These are phyloP conservation scores for Sclerotiophoma versabilis DNA, from an alignment of 2,329 filamentous ascomycete species.

Conservation along the genomic window DNA sequence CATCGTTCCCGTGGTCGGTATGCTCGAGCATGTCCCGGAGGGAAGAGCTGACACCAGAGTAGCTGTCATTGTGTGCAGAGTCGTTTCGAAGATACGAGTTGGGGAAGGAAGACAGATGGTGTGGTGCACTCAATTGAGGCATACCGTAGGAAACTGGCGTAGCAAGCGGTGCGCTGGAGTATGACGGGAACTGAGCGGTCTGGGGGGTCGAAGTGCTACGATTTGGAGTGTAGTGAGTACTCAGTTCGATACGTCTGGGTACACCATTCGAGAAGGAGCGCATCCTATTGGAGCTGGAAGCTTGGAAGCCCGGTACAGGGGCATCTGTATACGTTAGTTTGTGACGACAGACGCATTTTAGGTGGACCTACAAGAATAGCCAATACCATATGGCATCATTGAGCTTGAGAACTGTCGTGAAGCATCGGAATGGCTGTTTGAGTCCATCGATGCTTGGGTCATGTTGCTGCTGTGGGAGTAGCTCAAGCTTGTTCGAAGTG, in stretches of 20 bases:
- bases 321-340: conserved; percentile 41
- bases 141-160: conserved; percentile 47
- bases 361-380: conserved; percentile 45
- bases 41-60: conserved; percentile 44
- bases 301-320: conserved; percentile 51
- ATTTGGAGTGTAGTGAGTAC: conserved; percentile 48
- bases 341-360: not conserved
- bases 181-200: conserved; percentile 51
- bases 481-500: conserved; percentile 56
- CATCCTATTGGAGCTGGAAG: conserved; percentile 47
- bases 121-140: conserved; percentile 50
- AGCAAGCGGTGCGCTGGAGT: conserved; percentile 49
- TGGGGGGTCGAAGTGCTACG: conserved; percentile 48
- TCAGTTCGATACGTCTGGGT: conserved; percentile 51
- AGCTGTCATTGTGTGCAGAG: conserved; percentile 44
- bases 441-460: conserved; percentile 35
- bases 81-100: conserved; percentile 50
- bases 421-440: conserved; percentile 32
- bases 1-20: conserved; percentile 40
- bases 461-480: conserved; percentile 44
- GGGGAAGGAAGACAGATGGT: conserved; percentile 48
- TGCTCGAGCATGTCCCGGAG: conserved; percentile 47
- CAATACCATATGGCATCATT: conserved; percentile 50
- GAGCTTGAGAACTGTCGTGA: conserved; percentile 41
- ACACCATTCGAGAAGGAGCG: conserved; percentile 50